Conservation (phyloP, 106 monocot species). For the Allium sativum region DNA sequence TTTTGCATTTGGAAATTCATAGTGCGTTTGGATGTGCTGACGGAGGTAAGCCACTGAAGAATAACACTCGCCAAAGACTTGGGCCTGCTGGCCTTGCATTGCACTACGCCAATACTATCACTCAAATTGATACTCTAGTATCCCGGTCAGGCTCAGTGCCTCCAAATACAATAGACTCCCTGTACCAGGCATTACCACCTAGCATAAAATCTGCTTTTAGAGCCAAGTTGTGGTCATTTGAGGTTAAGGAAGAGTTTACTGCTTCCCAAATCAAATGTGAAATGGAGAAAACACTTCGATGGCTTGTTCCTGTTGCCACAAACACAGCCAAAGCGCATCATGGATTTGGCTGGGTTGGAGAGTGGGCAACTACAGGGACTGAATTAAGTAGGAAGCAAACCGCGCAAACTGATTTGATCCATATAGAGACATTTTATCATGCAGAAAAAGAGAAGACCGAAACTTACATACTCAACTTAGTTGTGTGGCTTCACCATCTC, state of each 20-base stretch:
- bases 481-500: slow-evolving; percentile 93
- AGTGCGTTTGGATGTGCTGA: slow-evolving; percentile 73
- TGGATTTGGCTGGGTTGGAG: slow-evolving; percentile 99
- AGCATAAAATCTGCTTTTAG: slow-evolving; percentile 64
- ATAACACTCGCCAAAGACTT: slow-evolving; percentile 31
- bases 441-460: slow-evolving; percentile 85
- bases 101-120: slow-evolving; percentile 95
- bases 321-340: slow-evolving; percentile 96
- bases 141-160: slow-evolving; percentile 82
- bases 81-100: slow-evolving; percentile 84
- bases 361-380: slow-evolving; percentile 94
- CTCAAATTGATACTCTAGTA: slow-evolving; percentile 88
- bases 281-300: slow-evolving; percentile 88
- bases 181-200: slow-evolving; percentile 89
- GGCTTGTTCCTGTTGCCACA: slow-evolving; percentile 90
- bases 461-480: slow-evolving; percentile 67
- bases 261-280: slow-evolving; percentile 72
- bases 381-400: slow-evolving; percentile 49
- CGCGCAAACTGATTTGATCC: slow-evolving; percentile 46
- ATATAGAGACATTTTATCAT: slow-evolving; percentile 84
- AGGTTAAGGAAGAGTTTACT: slow-evolving; percentile 68
- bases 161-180: slow-evolving; percentile 61
- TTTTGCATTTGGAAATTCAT: slow-evolving; percentile 79
- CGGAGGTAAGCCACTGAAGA: slow-evolving; percentile 33
- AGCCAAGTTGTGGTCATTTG: slow-evolving; percentile 46